Percentiles rank a stretch among this genome's conserved stretches.
phyloP scores from a whole-genome alignment of 805 yeast genomes.

The Lachancea dasiensis region DNA sequence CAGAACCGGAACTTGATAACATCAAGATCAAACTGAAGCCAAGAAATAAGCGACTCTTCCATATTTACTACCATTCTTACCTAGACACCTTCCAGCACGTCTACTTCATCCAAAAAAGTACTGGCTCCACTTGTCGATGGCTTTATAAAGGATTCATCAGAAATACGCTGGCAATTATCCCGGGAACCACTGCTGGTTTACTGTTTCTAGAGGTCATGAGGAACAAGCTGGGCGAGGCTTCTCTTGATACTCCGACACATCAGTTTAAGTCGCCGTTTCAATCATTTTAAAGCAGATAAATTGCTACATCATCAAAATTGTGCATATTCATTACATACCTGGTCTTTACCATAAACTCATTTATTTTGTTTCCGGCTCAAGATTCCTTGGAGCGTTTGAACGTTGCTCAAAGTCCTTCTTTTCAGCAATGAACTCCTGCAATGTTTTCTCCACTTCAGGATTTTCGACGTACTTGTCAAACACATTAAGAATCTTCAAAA shows the following conservation, averaged over 20 bases:
- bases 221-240: slow-evolving; percentile 28
- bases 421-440: slow-evolving; percentile 34
- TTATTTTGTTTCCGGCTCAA: too few relatives aligned
- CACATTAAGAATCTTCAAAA: slow-evolving; percentile 33
- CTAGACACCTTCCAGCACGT: slow-evolving; percentile 65
- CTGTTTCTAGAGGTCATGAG: slow-evolving; percentile 81
- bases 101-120: slow-evolving; percentile 45
- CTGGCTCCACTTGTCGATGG: slow-evolving; percentile 51
- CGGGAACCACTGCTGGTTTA: slow-evolving; percentile 84
- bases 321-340: slow-evolving; percentile 6
- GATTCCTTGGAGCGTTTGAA: neutral
- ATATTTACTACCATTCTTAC: slow-evolving; percentile 67
- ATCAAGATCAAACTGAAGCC: slow-evolving; percentile 14
- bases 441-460: slow-evolving; percentile 33
- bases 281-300: too few relatives aligned
- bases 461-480: slow-evolving; percentile 38
- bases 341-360: too few relatives aligned
- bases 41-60: slow-evolving; percentile 21
- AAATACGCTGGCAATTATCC: slow-evolving; percentile 69
- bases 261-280: too few relatives aligned
- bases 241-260: neutral
- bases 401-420: slow-evolving; percentile 26
- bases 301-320: slow-evolving; percentile 3
- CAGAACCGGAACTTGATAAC: slow-evolving; percentile 1
- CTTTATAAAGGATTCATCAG: slow-evolving; percentile 72